phyloP scores from a whole-genome alignment of 306 rosid species.

The Pyrus pyrifolia region DNA sequence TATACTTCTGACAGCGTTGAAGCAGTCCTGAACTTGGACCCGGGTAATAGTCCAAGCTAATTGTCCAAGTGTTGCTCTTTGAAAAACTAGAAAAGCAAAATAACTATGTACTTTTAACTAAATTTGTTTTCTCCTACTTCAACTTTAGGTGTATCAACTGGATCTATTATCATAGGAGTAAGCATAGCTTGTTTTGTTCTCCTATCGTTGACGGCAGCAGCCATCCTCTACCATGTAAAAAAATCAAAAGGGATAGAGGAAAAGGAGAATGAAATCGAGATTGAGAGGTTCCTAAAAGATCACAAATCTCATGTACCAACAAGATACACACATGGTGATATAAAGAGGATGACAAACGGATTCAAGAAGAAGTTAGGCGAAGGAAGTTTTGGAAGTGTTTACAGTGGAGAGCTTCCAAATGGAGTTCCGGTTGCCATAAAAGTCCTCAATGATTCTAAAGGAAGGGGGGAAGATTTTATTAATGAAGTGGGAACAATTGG shows the following conservation, averaged over 20 bases:
- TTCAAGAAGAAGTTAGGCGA: slow-evolving; percentile 25
- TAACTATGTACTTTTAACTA: no score
- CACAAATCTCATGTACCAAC: slow-evolving; percentile 35
- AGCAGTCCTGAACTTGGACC: no score
- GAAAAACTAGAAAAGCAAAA: no score
- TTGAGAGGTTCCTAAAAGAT: slow-evolving; percentile 34
- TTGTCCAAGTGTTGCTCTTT: no score
- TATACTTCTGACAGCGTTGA: no score
- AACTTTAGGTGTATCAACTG: neutral
- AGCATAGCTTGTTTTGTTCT: neutral
- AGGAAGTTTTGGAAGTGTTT: slow-evolving; percentile 35
- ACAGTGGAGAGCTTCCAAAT: slow-evolving; percentile 22
- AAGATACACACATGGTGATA: slow-evolving; percentile 29
- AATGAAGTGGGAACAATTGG: slow-evolving; percentile 37
- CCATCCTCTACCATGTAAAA: neutral
- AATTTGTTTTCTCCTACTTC: neutral
- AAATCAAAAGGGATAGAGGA: neutral
- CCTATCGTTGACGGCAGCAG: neutral
- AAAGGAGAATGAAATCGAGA: slow-evolving; percentile 18
- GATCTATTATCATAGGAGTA: neutral
- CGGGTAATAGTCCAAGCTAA: no score
- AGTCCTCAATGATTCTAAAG: neutral
- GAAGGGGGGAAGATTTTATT: slow-evolving; percentile 3
- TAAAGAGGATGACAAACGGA: slow-evolving; percentile 31
- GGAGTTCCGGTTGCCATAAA: neutral